phyloP scores from a whole-genome alignment of 2,329 filamentous ascomycete genomes.

The Cercospora sesami region DNA sequence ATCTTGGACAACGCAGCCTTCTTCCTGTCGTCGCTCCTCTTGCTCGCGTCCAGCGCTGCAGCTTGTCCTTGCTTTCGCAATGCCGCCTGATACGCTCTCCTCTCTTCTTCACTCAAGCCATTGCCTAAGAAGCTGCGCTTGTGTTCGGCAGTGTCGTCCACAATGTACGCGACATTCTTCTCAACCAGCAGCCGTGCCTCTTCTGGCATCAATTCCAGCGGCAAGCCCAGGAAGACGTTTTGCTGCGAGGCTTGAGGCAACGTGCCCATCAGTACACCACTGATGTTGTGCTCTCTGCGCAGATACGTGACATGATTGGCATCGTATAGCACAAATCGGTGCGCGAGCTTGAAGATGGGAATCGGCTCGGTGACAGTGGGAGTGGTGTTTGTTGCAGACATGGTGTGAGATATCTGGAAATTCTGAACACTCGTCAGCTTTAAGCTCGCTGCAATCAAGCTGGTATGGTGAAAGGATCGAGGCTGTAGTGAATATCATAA shows the following conservation, averaged over 20 bases:
- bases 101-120: slow-evolving; percentile 56
- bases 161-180: slow-evolving; percentile 71
- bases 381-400: slow-evolving; percentile 35
- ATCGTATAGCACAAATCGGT: slow-evolving; percentile 87
- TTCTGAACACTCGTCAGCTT: slow-evolving; percentile 8
- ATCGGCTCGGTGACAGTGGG: slow-evolving; percentile 57
- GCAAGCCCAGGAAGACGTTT: slow-evolving; percentile 87
- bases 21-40: slow-evolving; percentile 53
- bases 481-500: slow-evolving; percentile 32
- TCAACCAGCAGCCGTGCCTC: slow-evolving; percentile 81
- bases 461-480: not conserved
- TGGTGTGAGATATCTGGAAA: not conserved
- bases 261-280: slow-evolving; percentile 80
- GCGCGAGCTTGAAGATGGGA: slow-evolving; percentile 76
- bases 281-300: slow-evolving; percentile 78
- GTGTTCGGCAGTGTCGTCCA: slow-evolving; percentile 76
- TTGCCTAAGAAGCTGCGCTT: slow-evolving; percentile 57
- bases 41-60: slow-evolving; percentile 48
- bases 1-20: slow-evolving; percentile 53
- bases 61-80: slow-evolving; percentile 57
- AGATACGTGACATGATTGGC: slow-evolving; percentile 75
- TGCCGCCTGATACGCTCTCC: slow-evolving; percentile 60
- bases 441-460: not conserved
- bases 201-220: slow-evolving; percentile 85
- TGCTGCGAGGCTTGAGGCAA: slow-evolving; percentile 92